Conservation (phyloP, 768 basidiomycete genomes). For the Russula compacta region DNA sequence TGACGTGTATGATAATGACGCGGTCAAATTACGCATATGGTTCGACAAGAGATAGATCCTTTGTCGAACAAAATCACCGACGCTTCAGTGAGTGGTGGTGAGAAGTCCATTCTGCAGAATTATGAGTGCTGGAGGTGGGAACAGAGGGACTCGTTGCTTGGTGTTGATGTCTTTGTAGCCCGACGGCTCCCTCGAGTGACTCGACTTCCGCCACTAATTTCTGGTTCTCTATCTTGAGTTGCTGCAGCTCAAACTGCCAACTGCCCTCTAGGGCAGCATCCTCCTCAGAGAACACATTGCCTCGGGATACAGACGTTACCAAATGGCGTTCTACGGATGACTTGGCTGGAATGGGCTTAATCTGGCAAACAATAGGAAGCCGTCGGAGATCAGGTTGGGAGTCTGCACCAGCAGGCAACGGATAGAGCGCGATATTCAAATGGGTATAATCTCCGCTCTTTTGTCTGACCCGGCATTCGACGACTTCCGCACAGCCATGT, state of each 20-base stretch:
- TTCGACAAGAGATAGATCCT: background rate
- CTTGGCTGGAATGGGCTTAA: constrained; percentile 17
- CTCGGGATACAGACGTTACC: constrained; percentile 17
- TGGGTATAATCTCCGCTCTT: constrained; percentile 4
- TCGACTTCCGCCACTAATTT: constrained; percentile 50
- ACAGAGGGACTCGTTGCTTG: background rate
- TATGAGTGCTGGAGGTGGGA: background rate
- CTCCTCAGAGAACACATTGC: constrained; percentile 66
- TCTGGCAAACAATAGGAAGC: constrained; percentile 23
- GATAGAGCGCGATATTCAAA: constrained; percentile 16
- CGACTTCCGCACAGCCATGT: constrained; percentile 5
- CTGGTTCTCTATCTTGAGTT: constrained; percentile 65
- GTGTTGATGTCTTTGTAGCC: constrained; percentile 7
- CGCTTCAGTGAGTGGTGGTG: constrained; percentile 11
- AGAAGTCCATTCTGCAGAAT: constrained; percentile 8
- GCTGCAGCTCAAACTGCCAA: constrained; percentile 92
- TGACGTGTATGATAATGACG: background rate
- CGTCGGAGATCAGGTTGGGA: constrained; percentile 5
- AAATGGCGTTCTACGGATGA: constrained; percentile 8
- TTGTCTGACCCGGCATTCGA: constrained; percentile 12
- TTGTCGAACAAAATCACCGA: constrained; percentile 1
- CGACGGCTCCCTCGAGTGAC: constrained; percentile 28
- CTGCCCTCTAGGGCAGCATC: constrained; percentile 59
- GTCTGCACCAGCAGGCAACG: constrained; percentile 11
- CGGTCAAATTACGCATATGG: constrained; percentile 2